Evolutionary conservation across 805 yeast species (phyloP).

Genomic region (Cyberlindnera meyerae): DNA sequence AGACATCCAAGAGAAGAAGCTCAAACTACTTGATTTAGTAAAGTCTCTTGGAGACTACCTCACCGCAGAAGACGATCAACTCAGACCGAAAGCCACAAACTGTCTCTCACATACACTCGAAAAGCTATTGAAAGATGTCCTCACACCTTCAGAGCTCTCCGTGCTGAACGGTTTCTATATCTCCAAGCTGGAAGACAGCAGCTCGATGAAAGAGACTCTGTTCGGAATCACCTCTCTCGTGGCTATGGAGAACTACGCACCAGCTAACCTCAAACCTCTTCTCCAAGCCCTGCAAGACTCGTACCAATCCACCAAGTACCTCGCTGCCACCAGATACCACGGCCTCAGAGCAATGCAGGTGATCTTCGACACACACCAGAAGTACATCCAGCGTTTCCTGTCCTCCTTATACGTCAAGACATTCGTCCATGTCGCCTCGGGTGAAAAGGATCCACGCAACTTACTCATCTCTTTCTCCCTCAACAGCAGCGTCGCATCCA

Average conservation of each 20-base stretch:
- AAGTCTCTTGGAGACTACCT: slow-evolving; percentile 55
- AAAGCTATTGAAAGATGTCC: slow-evolving; percentile 24
- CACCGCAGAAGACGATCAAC: slow-evolving; percentile 51
- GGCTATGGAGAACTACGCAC: slow-evolving; percentile 44
- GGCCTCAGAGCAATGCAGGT: slow-evolving; percentile 48
- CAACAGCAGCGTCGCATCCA: slow-evolving; percentile 49
- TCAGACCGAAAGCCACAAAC: slow-evolving; percentile 45
- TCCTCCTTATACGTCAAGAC: slow-evolving; percentile 45
- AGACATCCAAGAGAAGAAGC: slow-evolving; percentile 11
- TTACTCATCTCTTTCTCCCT: slow-evolving; percentile 64
- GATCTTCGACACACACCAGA: slow-evolving; percentile 29
- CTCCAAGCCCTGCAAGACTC: slow-evolving; percentile 33
- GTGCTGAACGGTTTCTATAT: slow-evolving; percentile 47
- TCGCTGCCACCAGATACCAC: slow-evolving; percentile 58
- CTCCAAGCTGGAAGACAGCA: slow-evolving; percentile 63
- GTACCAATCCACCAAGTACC: slow-evolving; percentile 52
- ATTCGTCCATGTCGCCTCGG: slow-evolving; percentile 66
- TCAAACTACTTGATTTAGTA: slow-evolving; percentile 41
- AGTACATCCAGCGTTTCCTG: slow-evolving; percentile 14
- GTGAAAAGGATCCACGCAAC: slow-evolving; percentile 94
- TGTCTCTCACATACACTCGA: slow-evolving; percentile 38
- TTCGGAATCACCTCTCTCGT: slow-evolving; percentile 50
- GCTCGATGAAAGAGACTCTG: slow-evolving; percentile 47
- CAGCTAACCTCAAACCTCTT: slow-evolving; percentile 32
- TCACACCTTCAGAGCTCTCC: slow-evolving; percentile 35